Percentiles rank a stretch among this genome's conserved stretches.
Evolutionary conservation across 805 yeast genomes (phyloP).

Genomic region (Sugiyamaella chiloensis): DNA sequence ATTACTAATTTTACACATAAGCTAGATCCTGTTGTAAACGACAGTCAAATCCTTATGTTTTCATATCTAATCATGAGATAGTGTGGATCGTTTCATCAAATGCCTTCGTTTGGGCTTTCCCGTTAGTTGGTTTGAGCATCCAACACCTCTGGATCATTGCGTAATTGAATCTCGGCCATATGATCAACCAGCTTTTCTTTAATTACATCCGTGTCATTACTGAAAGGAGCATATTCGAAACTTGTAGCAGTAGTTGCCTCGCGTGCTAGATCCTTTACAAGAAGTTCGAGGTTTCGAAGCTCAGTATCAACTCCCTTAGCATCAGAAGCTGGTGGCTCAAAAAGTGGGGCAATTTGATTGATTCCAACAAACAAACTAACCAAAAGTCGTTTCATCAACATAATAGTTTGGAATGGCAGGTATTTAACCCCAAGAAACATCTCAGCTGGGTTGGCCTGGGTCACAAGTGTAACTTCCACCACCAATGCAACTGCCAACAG

Average conservation of each 20-base stretch:
- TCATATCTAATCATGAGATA: no score
- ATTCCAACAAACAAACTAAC: conserved; percentile 22
- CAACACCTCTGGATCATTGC: conserved; percentile 16
- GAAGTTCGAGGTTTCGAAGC: conserved; percentile 1
- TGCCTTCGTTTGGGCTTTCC: background rate
- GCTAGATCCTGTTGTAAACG: no score
- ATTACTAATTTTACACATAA: no score
- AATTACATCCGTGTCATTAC: conserved; percentile 3
- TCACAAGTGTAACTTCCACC: conserved; percentile 25
- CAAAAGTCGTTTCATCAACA: conserved; percentile 22
- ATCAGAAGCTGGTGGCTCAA: conserved; percentile 9
- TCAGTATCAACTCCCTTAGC: background rate
- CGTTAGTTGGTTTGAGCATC: conserved; percentile 11
- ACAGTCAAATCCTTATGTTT: no score
- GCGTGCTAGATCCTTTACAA: conserved; percentile 1
- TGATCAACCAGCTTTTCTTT: conserved; percentile 7
- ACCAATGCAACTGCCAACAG: conserved; percentile 20
- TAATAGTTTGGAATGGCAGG: conserved; percentile 23
- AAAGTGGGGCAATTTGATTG: conserved; percentile 25
- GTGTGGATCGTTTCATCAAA: no score
- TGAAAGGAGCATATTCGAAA: conserved; percentile 14
- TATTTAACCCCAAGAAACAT: conserved; percentile 7
- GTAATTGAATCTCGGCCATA: conserved; percentile 15
- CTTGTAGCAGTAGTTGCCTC: conserved; percentile 7
- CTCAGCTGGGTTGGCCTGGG: conserved; percentile 19